Conservation (phyloP, 1,139 yeast genomes). For the Arxiozyma slooffiae region DNA sequence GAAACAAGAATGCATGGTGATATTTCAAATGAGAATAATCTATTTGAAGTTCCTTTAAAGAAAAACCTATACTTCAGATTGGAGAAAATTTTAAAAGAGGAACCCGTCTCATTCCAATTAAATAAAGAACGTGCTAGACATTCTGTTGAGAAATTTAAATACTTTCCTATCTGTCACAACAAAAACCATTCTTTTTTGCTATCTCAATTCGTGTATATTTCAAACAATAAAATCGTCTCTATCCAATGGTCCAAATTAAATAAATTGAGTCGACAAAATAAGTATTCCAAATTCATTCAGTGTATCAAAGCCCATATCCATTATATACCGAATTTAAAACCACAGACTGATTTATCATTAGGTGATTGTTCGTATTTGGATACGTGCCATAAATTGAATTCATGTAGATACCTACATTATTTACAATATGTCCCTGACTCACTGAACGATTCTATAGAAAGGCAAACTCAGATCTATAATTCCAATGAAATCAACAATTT, state of each 20-base stretch:
- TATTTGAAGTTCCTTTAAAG: constrained; percentile 1
- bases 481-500: constrained; percentile 13
- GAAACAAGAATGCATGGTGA: not conserved
- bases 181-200: constrained; percentile 35
- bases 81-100: constrained; percentile 11
- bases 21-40: not conserved
- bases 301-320: constrained; percentile 49
- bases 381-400: constrained; percentile 77
- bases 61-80: constrained; percentile 11
- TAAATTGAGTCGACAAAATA: constrained; percentile 23
- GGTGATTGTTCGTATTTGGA: constrained; percentile 94
- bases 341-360: constrained; percentile 52
- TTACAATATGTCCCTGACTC: constrained; percentile 45
- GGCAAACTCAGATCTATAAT: constrained; percentile 24
- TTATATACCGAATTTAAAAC: constrained; percentile 49
- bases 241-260: constrained; percentile 20
- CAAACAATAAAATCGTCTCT: constrained; percentile 27
- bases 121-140: constrained; percentile 3
- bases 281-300: constrained; percentile 13
- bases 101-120: constrained; percentile 19
- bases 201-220: constrained; percentile 18
- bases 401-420: constrained; percentile 79
- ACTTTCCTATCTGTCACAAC: constrained; percentile 45
- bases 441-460: constrained; percentile 10
- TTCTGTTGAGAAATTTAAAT: constrained; percentile 31